Percentiles rank a stretch among this genome's conserved stretches.
These are phyloP conservation scores for Cryptococcus sp. DNA, from an alignment of 1,284 basidiomycete species.

Conservation along the genomic window DNA sequence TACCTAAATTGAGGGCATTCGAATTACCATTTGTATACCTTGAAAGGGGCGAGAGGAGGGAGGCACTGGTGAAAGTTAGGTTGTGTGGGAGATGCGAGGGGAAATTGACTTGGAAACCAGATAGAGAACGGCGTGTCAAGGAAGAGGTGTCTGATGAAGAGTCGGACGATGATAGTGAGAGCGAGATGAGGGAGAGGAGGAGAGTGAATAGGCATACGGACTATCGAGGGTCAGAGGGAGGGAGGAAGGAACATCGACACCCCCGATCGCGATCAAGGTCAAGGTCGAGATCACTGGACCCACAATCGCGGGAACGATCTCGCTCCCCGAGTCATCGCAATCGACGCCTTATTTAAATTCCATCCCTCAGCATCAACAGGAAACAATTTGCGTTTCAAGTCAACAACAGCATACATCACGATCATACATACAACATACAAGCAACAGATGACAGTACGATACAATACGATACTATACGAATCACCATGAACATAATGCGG, in stretches of 20 bases:
- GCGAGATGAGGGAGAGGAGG: neutral
- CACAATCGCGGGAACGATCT: too few species aligned
- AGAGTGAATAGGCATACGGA: neutral
- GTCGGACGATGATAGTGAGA: neutral
- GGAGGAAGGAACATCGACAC: neutral
- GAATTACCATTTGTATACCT: slow-evolving; percentile 84
- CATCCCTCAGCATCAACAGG: too few species aligned
- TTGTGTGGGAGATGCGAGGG: slow-evolving; percentile 69
- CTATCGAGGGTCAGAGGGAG: neutral
- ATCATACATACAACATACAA: too few species aligned
- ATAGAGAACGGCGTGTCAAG: slow-evolving; percentile 54
- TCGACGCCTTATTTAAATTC: too few species aligned
- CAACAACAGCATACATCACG: too few species aligned
- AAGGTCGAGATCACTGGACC: too few species aligned
- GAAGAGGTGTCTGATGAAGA: slow-evolving; percentile 1
- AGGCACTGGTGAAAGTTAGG: slow-evolving; percentile 81
- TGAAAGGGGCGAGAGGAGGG: slow-evolving; percentile 69
- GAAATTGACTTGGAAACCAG: slow-evolving; percentile 81
- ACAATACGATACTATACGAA: too few species aligned
- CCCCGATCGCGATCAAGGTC: too few species aligned
- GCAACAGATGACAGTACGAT: too few species aligned
- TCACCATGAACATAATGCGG: too few species aligned
- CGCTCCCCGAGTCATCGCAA: too few species aligned
- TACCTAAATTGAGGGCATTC: slow-evolving; percentile 58
- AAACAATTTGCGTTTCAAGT: too few species aligned